Percentiles rank a stretch among this genome's conserved stretches.
These are phyloP conservation scores for Aristolochia contorta DNA, from an alignment of 164 flowering plant species.

Conservation along the genomic window DNA sequence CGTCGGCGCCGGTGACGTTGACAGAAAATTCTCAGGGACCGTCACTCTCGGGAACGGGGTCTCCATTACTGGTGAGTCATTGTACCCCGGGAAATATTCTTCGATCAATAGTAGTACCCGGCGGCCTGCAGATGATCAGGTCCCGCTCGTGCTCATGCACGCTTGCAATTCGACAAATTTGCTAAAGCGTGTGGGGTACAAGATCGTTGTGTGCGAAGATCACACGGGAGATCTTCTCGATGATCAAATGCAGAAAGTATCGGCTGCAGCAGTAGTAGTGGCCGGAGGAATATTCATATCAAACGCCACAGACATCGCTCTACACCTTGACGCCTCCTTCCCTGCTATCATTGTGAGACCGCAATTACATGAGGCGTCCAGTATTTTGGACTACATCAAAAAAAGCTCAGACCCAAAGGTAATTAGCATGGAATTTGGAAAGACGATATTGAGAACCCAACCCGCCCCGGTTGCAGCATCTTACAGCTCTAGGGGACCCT, in stretches of 20 bases:
- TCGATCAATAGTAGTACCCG: conserved; percentile 28
- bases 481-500: conserved; percentile 52
- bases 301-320: conserved; percentile 6
- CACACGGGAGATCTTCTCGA: background rate
- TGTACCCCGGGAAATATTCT: conserved; percentile 23
- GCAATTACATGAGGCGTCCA: too few species aligned
- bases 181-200: conserved; percentile 18
- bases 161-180: conserved; percentile 22
- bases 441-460: conserved; percentile 30
- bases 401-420: conserved; percentile 6
- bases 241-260: too few species aligned
- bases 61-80: conserved; percentile 18
- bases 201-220: background rate
- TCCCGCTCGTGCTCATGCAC: conserved; percentile 35
- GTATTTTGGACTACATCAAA: too few species aligned
- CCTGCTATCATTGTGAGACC: too few species aligned
- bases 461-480: conserved; percentile 40
- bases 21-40: conserved; percentile 25
- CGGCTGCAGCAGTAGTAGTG: conserved; percentile 7
- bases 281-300: conserved; percentile 30
- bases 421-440: conserved; percentile 28
- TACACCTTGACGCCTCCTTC: too few species aligned
- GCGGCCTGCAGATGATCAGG: too few species aligned
- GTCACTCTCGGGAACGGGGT: conserved; percentile 34
- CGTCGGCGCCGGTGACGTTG: conserved; percentile 36